A percentile compares a stretch with the other conserved stretches of the same genome.
These are phyloP conservation scores for Pneumocystis canis DNA, from an alignment of 1,139 yeast species.

Conservation along the genomic window DNA sequence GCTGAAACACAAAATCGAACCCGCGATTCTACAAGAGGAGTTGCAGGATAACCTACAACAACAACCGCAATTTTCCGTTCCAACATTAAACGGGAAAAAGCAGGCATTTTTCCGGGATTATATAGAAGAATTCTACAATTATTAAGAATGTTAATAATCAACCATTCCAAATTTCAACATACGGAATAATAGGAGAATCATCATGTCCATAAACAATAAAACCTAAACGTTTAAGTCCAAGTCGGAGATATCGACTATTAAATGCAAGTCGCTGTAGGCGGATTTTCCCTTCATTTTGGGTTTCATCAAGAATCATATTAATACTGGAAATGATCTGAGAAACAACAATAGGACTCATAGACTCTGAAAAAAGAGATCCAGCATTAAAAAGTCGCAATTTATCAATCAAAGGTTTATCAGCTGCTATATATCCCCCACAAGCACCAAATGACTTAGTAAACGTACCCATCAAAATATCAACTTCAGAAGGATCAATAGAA, in stretches of 20 bases:
- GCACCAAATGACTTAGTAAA: conserved; percentile 96
- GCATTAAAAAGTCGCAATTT: conserved; percentile 58
- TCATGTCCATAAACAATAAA: conserved; percentile 89
- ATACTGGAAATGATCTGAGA: conserved; percentile 77
- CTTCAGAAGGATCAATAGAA: conserved; percentile 54
- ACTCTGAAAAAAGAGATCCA: conserved; percentile 65
- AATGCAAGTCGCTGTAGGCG: conserved; percentile 87
- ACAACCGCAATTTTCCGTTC: conserved; percentile 80
- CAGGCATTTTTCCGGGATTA: conserved; percentile 90
- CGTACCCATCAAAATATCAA: conserved; percentile 93
- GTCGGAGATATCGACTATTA: conserved; percentile 80
- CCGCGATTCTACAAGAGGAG: conserved; percentile 80
- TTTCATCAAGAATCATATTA: conserved; percentile 60
- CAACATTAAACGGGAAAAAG: conserved; percentile 68
- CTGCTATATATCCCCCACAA: conserved; percentile 93
- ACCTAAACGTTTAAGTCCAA: conserved; percentile 82
- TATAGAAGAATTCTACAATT: conserved; percentile 40
- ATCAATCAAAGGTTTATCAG: conserved; percentile 51
- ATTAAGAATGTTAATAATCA: not conserved
- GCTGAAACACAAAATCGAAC: conserved; percentile 87
- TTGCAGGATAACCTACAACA: conserved; percentile 94
- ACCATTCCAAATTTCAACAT: not conserved
- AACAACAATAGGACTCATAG: conserved; percentile 79
- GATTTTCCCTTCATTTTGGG: conserved; percentile 82
- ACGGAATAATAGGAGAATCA: conserved; percentile 90